A percentile compares a stretch with the other conserved stretches of the same genome.
Conservation (phyloP, 108 stramenopile species). For the Cyclotella cryptica region DNA sequence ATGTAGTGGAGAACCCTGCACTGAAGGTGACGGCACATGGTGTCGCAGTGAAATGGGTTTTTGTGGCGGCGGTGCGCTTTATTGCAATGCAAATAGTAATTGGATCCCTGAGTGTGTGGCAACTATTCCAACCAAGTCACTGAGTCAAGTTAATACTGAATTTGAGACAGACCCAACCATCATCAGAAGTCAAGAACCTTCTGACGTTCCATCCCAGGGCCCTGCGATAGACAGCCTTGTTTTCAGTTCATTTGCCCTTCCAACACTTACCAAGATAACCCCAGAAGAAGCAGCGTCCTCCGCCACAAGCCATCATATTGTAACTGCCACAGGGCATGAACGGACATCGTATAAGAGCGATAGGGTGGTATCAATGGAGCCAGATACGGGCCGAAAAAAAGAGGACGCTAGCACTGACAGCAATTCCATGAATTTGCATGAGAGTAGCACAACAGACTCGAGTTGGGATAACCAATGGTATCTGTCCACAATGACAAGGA, state of each 20-base stretch:
- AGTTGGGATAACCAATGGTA: too few species aligned
- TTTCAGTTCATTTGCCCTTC: conserved; percentile 31
- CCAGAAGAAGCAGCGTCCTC: neutral
- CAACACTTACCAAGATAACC: conserved; percentile 19
- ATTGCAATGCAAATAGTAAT: conserved; percentile 34
- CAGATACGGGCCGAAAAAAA: too few species aligned
- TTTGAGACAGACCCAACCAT: neutral
- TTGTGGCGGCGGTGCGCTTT: conserved; percentile 32
- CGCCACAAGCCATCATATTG: too few species aligned
- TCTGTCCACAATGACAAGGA: too few species aligned
- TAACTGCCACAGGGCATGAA: too few species aligned
- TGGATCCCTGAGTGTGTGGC: conserved; percentile 41
- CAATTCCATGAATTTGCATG: too few species aligned
- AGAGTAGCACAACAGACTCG: too few species aligned
- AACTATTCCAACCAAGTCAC: neutral
- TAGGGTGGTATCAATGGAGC: too few species aligned
- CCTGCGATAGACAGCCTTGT: neutral
- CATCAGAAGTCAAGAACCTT: neutral
- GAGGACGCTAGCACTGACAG: too few species aligned
- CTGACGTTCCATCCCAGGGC: neutral
- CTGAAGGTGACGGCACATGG: conserved; percentile 30
- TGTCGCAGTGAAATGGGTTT: conserved; percentile 44
- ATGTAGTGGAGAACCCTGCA: conserved; percentile 45
- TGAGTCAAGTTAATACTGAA: neutral
- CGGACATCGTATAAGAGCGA: too few species aligned